Base-by-base conservation (phyloP, 352 stramenopile genomes). In the Aphanomyces euteiches region DNA sequence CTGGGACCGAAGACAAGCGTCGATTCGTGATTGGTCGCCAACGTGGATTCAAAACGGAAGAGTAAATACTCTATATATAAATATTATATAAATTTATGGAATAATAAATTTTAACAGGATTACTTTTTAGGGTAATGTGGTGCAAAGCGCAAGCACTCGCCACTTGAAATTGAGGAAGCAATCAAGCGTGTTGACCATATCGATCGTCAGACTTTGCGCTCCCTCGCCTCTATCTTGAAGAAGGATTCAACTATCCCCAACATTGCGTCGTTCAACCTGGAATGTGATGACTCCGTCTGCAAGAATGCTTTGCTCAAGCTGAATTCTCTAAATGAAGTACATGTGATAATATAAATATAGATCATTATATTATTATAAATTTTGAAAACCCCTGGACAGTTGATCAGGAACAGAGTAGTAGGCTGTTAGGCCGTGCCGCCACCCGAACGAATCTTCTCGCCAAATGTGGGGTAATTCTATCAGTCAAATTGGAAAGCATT, bases 281-380 rank as follows among this genome's bases (percentile, higher is more conserved):
- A 58, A 36, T 58, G 15, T 58, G 7, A 8, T 36, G 50, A 17
- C 50, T 58, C 50, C 8, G 13, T 21, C 7, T 58, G 36, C 50
- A 36, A 58, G 10, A 58, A 36, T 36, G 50, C 50, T 19, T 19
- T 19, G 3, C 8, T 19, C 36, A 13, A 19, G 19, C 21, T 58
- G 1, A 58, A 19, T 58, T 36, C 15, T 36, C 50, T 13, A 58
- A 58, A 17, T 37, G 1, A 58, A 58, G 21, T 36, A 3, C 15
- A 58, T 8, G 36, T 36, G 36, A 58, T 58, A 58, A 58, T 37
- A 36, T 58, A 37, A 37, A 12, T 58, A 7, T 17, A 58, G 7
- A 19, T 58, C 15, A 50, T 50, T 50, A 50, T n/a, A 50, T 50
- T 58, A 36, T 8, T 58, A 34, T 58, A 36, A 21, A 36, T 58